A percentile compares a stretch with the other conserved stretches of the same genome.
phyloP scores from a whole-genome alignment of 495 filamentous ascomycete species.

The Penicillium arizonense region DNA sequence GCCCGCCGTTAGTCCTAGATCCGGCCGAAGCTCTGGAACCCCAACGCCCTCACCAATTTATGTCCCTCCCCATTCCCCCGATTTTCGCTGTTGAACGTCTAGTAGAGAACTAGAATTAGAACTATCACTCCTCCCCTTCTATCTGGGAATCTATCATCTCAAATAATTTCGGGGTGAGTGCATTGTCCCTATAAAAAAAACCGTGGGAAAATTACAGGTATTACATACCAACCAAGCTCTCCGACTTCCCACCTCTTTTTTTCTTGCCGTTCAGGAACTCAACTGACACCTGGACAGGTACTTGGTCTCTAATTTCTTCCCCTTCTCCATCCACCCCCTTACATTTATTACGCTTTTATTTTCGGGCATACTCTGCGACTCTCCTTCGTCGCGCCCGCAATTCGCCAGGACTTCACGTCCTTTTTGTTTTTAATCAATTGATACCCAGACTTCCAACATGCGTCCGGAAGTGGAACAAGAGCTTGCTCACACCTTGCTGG shows the following conservation, averaged over 20 bases:
- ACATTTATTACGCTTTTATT: slow-evolving; percentile 3
- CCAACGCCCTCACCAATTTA: slow-evolving; percentile 21
- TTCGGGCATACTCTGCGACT: slow-evolving; percentile 1
- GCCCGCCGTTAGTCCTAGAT: slow-evolving; percentile 5
- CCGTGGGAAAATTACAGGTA: slow-evolving; percentile 23
- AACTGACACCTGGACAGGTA: slow-evolving; percentile 4
- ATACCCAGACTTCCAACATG: slow-evolving; percentile 59
- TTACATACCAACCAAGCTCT: slow-evolving; percentile 18
- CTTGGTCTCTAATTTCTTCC: slow-evolving; percentile 2
- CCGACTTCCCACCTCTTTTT: slow-evolving; percentile 35
- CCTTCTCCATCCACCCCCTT: slow-evolving; percentile 9
- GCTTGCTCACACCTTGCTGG: slow-evolving; percentile 92
- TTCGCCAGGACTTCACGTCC: slow-evolving; percentile 1
- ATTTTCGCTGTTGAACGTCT: not conserved
- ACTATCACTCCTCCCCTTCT: not conserved
- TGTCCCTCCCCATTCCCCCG: slow-evolving; percentile 21
- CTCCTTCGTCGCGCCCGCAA: slow-evolving; percentile 1
- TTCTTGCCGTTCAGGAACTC: slow-evolving; percentile 14
- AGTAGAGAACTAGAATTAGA: not conserved
- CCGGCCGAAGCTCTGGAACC: slow-evolving; percentile 12
- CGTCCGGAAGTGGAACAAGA: slow-evolving; percentile 98
- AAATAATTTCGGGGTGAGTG: not conserved
- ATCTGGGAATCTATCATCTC: too few relatives aligned
- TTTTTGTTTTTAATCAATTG: slow-evolving; percentile 13
- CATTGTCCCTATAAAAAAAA: not conserved